Percentiles rank a stretch among this genome's conserved stretches.
Conservation (phyloP, 345 rosid genomes). For the Eucalyptus leucophloia region DNA sequence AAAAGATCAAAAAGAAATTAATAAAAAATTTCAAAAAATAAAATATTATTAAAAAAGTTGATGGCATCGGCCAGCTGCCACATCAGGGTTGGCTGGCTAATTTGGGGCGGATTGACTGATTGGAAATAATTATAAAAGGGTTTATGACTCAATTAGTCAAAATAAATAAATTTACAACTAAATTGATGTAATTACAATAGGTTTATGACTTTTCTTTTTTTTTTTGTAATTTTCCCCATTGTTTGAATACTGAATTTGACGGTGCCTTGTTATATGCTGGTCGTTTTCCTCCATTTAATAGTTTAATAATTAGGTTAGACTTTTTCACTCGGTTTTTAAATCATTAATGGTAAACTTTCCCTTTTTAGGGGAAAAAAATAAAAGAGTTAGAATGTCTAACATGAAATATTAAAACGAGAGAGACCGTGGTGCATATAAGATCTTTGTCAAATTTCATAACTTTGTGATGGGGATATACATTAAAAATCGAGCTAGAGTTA, state of each 20-base stretch:
- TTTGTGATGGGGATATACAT: neutral
- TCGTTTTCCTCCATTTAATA: neutral
- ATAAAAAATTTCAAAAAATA: too few species aligned
- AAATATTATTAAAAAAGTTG: too few species aligned
- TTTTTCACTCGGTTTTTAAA: neutral
- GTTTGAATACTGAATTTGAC: accelerated
- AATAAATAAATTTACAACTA: too few species aligned
- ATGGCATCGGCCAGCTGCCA: accelerated
- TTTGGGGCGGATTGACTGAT: accelerated
- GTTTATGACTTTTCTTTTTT: accelerated
- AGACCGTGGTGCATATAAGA: neutral
- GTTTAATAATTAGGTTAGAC: neutral
- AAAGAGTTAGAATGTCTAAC: neutral
- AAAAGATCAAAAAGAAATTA: too few species aligned
- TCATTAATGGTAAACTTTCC: neutral
- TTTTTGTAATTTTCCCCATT: too few species aligned
- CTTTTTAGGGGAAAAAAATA: neutral
- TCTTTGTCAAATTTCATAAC: neutral
- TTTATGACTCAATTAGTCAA: too few species aligned
- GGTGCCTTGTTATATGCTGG: neutral
- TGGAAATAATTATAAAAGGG: accelerated
- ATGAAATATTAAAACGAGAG: neutral
- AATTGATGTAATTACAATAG: accelerated
- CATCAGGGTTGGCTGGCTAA: accelerated
- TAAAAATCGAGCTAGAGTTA: neutral